Conservation (phyloP, 192 early-diverging fungal genomes). For the Rhizoclosmatium globosum region DNA sequence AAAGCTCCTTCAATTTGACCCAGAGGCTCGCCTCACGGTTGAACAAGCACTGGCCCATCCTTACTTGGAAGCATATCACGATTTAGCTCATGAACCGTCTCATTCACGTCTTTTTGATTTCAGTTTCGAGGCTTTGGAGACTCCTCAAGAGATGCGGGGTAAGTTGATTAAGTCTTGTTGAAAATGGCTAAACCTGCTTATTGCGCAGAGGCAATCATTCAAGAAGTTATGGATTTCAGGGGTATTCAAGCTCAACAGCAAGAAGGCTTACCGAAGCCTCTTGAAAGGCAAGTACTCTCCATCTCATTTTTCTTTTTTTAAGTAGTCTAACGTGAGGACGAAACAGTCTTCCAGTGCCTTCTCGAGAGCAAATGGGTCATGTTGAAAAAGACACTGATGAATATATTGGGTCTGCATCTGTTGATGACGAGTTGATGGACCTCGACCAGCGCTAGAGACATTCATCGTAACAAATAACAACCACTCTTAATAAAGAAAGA, state of each 20-base stretch:
- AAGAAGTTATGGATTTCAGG: slow-evolving; percentile 61
- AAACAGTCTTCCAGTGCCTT: slow-evolving; percentile 48
- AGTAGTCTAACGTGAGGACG: background rate
- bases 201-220: slow-evolving; percentile 44
- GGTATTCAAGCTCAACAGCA: slow-evolving; percentile 49
- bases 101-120: slow-evolving; percentile 82
- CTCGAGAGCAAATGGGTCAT: slow-evolving; percentile 34
- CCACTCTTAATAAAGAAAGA: too few relatives aligned
- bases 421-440: slow-evolving; percentile 57
- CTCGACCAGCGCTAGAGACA: slow-evolving; percentile 18
- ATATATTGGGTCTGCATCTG: slow-evolving; percentile 48
- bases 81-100: slow-evolving; percentile 84
- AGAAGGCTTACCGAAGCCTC: slow-evolving; percentile 41
- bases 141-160: slow-evolving; percentile 81
- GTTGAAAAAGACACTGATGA: slow-evolving; percentile 45
- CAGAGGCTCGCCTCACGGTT: slow-evolving; percentile 88
- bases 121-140: slow-evolving; percentile 79
- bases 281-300: slow-evolving; percentile 6
- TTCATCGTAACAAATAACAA: background rate
- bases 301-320: background rate
- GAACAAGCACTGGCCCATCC: slow-evolving; percentile 93
- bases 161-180: slow-evolving; percentile 26
- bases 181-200: background rate
- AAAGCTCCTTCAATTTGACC: slow-evolving; percentile 91
- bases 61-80: slow-evolving; percentile 93